Evolutionary conservation across 202 grass and related monocot genomes (phyloP), one percentile per base, ranked within the genome.

Genomic region (Carex arenaria): DNA sequence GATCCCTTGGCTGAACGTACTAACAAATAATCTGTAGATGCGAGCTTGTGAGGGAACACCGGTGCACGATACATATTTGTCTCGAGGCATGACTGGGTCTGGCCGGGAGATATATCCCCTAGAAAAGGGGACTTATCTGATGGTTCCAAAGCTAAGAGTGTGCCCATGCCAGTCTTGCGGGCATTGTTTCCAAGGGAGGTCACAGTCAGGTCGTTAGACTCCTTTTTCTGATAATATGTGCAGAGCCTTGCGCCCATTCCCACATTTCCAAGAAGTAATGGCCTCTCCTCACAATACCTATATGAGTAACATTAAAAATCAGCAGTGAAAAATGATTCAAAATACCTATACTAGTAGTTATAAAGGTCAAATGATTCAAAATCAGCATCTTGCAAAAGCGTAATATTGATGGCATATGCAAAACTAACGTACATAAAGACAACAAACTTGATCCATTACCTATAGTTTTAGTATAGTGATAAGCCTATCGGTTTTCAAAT

Each of bases 261-360:
- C 80, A 87, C 81, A 91, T 98, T 98, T 54, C 88, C 85, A 42
- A 95, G 86, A 81, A 98, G 83, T 67, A 98, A 91, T 64, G 95
- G 95, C 80, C 93, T 92, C 86, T 98, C 95, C 82, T 98, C 95
- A 81, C 95, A 98, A 68, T 93, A 98, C 86, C 95, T 98, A 85
- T 81, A 87, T 47, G 63, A 60, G 20, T 28, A 69, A 59, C 28
- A 77, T 4, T 23, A 7, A 22, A 57, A 36, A 59, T 32, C 19
- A 8, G 51, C 15, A 77, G 73, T 56, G 26, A 77, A 3, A 57
- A 56, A 17, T 26, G 3, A 77, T 59, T 11, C 52, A 77, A 77
- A 77, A 34, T 26, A 26, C 26, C 26, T 26, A 26, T 26, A 26
- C 52, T 77, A 56, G 26, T 56, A 56, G 15, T 57, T 77, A 77